Percentiles rank a stretch among this genome's conserved stretches.
These are phyloP conservation scores for Tolypocladium ovalisporum DNA, from an alignment of 2,329 filamentous ascomycete species.

Conservation along the genomic window DNA sequence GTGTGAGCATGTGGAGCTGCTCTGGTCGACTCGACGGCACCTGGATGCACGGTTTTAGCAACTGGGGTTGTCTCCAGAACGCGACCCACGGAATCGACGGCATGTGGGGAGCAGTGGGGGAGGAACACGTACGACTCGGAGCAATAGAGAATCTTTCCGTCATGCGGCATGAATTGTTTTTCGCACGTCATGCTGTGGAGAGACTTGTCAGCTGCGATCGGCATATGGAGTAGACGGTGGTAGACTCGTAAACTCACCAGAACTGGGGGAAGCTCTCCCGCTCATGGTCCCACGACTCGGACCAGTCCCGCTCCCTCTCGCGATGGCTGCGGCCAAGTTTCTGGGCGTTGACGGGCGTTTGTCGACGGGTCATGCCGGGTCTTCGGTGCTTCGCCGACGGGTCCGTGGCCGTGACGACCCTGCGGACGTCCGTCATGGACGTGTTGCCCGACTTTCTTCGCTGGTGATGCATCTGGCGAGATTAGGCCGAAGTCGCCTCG, in stretches of 20 bases:
- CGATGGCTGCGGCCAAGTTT: slow-evolving; percentile 41
- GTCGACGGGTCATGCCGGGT: slow-evolving; percentile 32
- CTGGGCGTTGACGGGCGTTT: slow-evolving; percentile 26
- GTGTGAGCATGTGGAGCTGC: slow-evolving; percentile 19
- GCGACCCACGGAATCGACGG: neutral
- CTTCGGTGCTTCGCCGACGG: slow-evolving; percentile 33
- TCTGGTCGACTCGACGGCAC: slow-evolving; percentile 44
- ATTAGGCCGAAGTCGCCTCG: slow-evolving; percentile 1
- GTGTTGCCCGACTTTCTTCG: slow-evolving; percentile 47
- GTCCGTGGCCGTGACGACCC: slow-evolving; percentile 33
- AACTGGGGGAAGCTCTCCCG: slow-evolving; percentile 54
- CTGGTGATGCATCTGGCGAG: slow-evolving; percentile 36
- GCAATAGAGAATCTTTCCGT: slow-evolving; percentile 50
- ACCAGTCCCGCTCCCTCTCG: slow-evolving; percentile 39
- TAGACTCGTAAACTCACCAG: slow-evolving; percentile 38
- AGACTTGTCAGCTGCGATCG: neutral
- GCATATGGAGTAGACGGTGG: slow-evolving; percentile 2
- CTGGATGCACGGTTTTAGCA: slow-evolving; percentile 21
- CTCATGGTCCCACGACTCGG: slow-evolving; percentile 44
- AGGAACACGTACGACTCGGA: slow-evolving; percentile 44
- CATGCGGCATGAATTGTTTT: slow-evolving; percentile 51
- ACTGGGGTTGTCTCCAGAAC: neutral
- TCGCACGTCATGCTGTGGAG: slow-evolving; percentile 51
- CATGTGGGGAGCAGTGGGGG: neutral
- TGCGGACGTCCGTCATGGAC: slow-evolving; percentile 45